These are phyloP conservation scores for Leccinum holopus DNA, from an alignment of 1,284 basidiomycete species.

Conservation along the genomic window DNA sequence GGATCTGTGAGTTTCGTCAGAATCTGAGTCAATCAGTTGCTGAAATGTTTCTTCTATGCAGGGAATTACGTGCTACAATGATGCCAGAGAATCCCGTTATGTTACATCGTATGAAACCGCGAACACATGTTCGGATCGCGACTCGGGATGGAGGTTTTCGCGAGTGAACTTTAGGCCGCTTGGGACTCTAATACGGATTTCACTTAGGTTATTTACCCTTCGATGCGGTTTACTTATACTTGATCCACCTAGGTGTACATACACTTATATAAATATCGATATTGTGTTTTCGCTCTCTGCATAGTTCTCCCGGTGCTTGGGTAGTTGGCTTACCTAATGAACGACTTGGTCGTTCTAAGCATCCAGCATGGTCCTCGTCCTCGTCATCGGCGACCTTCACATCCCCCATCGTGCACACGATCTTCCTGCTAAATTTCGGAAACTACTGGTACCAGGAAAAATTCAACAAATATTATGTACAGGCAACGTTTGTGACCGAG, in stretches of 20 bases:
- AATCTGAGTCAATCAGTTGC: conserved; percentile 23
- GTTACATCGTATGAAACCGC: conserved; percentile 3
- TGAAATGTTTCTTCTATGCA: conserved; percentile 20
- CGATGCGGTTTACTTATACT: neutral
- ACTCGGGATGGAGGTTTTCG: conserved; percentile 4
- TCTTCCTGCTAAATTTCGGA: conserved; percentile 95
- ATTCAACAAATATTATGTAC: conserved; percentile 98
- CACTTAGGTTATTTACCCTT: neutral
- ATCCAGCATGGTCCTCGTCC: conserved; percentile 70
- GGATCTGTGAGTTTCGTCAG: conserved; percentile 57
- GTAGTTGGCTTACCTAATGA: conserved; percentile 28
- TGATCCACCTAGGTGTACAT: conserved; percentile 1
- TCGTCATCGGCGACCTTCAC: conserved; percentile 93
- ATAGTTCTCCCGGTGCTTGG: neutral
- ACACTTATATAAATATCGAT: no score
- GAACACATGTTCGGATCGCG: conserved; percentile 7
- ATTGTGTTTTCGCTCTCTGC: neutral
- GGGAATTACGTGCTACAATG: conserved; percentile 33
- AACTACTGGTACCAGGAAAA: conserved; percentile 94
- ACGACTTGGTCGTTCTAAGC: conserved; percentile 8
- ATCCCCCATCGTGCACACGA: conserved; percentile 90
- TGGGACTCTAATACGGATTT: conserved; percentile 6
- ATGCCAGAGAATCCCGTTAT: conserved; percentile 8
- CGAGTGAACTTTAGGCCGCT: neutral
- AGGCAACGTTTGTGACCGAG: conserved; percentile 96